Conservation (phyloP, 345 rosid genomes). For the Raphanus sativus region DNA sequence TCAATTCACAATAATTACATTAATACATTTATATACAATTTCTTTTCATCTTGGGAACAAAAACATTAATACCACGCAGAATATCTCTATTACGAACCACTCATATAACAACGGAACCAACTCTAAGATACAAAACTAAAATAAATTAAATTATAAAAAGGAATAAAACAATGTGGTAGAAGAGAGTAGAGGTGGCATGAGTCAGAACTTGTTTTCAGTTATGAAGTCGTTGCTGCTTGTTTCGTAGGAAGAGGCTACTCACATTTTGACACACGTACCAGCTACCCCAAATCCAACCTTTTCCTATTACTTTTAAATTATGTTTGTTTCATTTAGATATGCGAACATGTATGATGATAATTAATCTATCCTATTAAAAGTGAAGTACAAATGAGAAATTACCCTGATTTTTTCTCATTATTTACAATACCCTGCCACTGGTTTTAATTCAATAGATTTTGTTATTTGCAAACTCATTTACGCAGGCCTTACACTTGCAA, state of each 20-base stretch:
- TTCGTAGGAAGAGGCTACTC: slow-evolving; percentile 11
- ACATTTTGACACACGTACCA: slow-evolving; percentile 14
- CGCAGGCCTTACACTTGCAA: too few relatives aligned
- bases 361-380: too few relatives aligned
- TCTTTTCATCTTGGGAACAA: not conserved
- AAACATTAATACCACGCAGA: not conserved
- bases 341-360: not conserved
- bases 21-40: not conserved
- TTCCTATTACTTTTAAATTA: not conserved
- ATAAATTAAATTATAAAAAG: not conserved
- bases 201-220: slow-evolving; percentile 25
- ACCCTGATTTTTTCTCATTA: too few relatives aligned
- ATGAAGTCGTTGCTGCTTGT: slow-evolving; percentile 25
- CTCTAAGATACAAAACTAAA: not conserved
- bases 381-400: too few relatives aligned
- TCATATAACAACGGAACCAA: not conserved
- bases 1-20: not conserved
- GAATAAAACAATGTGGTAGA: slow-evolving; percentile 21
- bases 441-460: too few relatives aligned
- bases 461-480: too few relatives aligned
- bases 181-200: slow-evolving; percentile 15
- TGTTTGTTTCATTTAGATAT: not conserved
- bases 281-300: slow-evolving; percentile 8
- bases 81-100: not conserved
- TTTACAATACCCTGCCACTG: too few relatives aligned